Conservation (phyloP, 495 filamentous ascomycete species). For the Glonium stellatum region DNA sequence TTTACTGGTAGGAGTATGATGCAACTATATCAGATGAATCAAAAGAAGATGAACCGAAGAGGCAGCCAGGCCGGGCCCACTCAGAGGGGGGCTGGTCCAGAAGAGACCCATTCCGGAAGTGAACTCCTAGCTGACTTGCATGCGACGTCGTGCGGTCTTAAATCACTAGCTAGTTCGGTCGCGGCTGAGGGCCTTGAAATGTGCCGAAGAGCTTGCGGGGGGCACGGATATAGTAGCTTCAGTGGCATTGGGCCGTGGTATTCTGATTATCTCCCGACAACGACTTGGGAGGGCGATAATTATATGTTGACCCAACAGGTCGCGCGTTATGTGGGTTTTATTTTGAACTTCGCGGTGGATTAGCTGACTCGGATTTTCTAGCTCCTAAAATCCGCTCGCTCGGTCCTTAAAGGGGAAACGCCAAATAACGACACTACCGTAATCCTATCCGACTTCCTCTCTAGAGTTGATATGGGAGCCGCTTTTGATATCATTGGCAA, state of each 20-base stretch:
- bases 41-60: constrained; percentile 51
- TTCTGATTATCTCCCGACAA: constrained; percentile 61
- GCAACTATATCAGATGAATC: constrained; percentile 58
- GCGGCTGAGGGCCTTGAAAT: constrained; percentile 64
- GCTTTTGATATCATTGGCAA: constrained; percentile 59
- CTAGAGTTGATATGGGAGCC: constrained; percentile 56
- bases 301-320: constrained; percentile 76
- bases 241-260: constrained; percentile 62
- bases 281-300: constrained; percentile 68
- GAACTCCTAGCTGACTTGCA: constrained; percentile 66
- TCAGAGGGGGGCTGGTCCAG: constrained; percentile 55
- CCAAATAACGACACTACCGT: constrained; percentile 51
- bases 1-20: constrained; percentile 67
- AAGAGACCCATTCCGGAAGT: constrained; percentile 55
- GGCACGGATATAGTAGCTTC: constrained; percentile 66
- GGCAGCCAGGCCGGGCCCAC: constrained; percentile 36
- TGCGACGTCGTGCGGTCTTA: constrained; percentile 66
- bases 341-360: background rate
- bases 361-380: constrained; percentile 18
- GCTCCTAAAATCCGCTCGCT: constrained; percentile 57
- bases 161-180: constrained; percentile 59
- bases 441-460: constrained; percentile 53
- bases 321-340: constrained; percentile 51
- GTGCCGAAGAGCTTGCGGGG: constrained; percentile 64
- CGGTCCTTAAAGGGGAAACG: constrained; percentile 50